These are phyloP conservation scores for Colletotrichum endophyticum DNA, from an alignment of 2,329 filamentous ascomycete species.

Conservation along the genomic window DNA sequence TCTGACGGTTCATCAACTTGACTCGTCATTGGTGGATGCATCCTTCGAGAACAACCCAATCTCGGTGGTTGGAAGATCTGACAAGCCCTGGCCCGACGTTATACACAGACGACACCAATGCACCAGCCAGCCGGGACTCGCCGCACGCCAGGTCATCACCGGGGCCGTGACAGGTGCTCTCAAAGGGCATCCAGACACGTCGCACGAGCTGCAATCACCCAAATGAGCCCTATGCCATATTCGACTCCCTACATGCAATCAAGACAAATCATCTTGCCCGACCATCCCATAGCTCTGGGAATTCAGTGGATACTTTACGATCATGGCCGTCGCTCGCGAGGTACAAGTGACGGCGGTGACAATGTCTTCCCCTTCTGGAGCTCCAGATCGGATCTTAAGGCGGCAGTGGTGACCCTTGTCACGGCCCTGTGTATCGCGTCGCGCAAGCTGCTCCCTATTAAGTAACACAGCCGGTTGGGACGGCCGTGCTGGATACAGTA, in stretches of 20 bases:
- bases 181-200: background rate
- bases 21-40: background rate
- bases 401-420: constrained; percentile 5
- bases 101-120: background rate
- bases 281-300: constrained; percentile 12
- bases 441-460: constrained; percentile 21
- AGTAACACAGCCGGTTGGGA: constrained; percentile 17
- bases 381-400: constrained; percentile 13
- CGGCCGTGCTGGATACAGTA: constrained; percentile 7
- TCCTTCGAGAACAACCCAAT: background rate
- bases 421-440: constrained; percentile 18
- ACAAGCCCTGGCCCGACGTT: background rate
- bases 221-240: constrained; percentile 8
- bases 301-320: constrained; percentile 22
- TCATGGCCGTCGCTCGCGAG: background rate
- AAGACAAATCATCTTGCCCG: constrained; percentile 8
- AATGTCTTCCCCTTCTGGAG: background rate
- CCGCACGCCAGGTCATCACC: background rate
- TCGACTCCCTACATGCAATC: constrained; percentile 4
- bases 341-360: background rate
- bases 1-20: background rate
- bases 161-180: background rate
- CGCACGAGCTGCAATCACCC: constrained; percentile 18
- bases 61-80: background rate
- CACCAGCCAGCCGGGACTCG: background rate